A percentile compares a stretch with the other conserved stretches of the same genome.
These are phyloP conservation scores for Ampelocalamus luodianensis DNA, from an alignment of 176 grass and related monocot species.

Conservation along the genomic window DNA sequence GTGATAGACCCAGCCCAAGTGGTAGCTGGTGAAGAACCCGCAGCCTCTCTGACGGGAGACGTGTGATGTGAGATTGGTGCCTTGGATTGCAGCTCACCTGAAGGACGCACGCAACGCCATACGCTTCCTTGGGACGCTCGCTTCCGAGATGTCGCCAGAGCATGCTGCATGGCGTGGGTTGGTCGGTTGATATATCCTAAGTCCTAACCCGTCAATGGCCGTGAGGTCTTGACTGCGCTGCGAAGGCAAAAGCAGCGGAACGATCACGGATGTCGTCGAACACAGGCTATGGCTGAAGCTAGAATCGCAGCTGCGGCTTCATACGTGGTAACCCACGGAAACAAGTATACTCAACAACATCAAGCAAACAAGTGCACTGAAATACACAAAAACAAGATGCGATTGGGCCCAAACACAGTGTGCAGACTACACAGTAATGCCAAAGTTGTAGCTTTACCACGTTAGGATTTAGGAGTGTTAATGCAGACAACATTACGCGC, in stretches of 20 bases:
- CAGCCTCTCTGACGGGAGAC: neutral
- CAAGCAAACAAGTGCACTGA: no score
- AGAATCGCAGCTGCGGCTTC: neutral
- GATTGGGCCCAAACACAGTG: no score
- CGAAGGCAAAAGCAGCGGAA: slow-evolving; percentile 1
- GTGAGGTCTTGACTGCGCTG: neutral
- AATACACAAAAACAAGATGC: no score
- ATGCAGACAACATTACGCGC: no score
- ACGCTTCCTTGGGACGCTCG: neutral
- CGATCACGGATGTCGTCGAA: neutral
- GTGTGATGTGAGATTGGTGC: neutral
- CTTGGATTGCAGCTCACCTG: neutral
- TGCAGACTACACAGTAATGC: no score
- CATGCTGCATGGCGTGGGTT: no score
- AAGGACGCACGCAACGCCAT: neutral
- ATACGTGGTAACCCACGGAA: no score
- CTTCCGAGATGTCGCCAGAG: neutral
- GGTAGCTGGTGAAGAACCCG: neutral
- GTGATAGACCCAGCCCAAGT: no score
- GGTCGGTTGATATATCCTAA: neutral
- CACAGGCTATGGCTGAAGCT: neutral
- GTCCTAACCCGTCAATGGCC: neutral
- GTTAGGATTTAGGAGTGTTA: no score
- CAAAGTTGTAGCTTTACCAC: no score
- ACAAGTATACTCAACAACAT: no score